phyloP scores from a whole-genome alignment of 2,329 filamentous ascomycete species.

The Parafenestella ontariensis region DNA sequence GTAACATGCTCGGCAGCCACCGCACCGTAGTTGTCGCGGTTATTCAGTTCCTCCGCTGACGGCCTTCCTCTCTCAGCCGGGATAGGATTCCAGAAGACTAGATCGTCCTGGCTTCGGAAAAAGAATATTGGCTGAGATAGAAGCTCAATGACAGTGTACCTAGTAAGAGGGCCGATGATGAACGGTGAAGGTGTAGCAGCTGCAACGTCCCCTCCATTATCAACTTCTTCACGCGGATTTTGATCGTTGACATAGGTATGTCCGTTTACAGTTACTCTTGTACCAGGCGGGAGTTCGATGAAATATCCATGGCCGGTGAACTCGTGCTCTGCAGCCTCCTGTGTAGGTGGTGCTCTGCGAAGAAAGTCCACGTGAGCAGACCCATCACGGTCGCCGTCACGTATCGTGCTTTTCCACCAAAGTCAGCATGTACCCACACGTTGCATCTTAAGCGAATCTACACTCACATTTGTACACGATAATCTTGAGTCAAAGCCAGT shows the following conservation, averaged over 20 bases:
- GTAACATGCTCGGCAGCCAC: neutral
- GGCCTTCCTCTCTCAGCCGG: neutral
- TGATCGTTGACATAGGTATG: slow-evolving; percentile 17
- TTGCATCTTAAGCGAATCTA: neutral
- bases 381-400: neutral
- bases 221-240: neutral
- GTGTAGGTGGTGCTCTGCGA: neutral
- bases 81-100: neutral
- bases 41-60: neutral
- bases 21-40: neutral
- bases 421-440: neutral
- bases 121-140: slow-evolving; percentile 29
- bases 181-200: neutral
- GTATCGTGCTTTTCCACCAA: neutral
- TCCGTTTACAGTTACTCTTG: slow-evolving; percentile 23
- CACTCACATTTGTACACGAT: slow-evolving; percentile 12
- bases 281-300: slow-evolving; percentile 12
- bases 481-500: slow-evolving; percentile 2
- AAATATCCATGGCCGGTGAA: slow-evolving; percentile 10
- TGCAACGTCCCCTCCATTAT: neutral
- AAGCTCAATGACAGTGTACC: slow-evolving; percentile 29
- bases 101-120: slow-evolving; percentile 17
- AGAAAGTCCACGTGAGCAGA: slow-evolving; percentile 7
- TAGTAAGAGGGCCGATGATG: slow-evolving; percentile 25
- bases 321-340: neutral